Base-by-base conservation (phyloP, 495 filamentous ascomycete species). In the Hypoxylon trugodes region DNA sequence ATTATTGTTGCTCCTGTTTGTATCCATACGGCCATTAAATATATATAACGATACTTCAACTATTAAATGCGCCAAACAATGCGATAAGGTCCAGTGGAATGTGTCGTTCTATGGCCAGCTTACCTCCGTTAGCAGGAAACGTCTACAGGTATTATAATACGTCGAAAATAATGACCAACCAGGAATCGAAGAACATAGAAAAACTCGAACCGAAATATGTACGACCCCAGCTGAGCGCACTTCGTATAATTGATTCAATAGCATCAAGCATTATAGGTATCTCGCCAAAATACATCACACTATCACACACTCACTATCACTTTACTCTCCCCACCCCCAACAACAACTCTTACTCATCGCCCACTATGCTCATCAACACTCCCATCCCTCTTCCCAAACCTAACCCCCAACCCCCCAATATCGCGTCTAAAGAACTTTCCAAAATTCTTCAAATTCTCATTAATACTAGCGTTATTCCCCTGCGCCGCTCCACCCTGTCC, bases 351-450 rank as follows among this genome's bases (percentile, higher is more conserved):
- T 9, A 13, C 40, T 26, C 21, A 32, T 10, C 42, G 16, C 36
- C 43, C 28, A 18, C 35, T 30, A 16, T 55, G 54, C 35, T 63
- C 69, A 35, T 69, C 66, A 40, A 49, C 61, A 26, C 66, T 69
- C 9, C 63, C 70, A 63, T 82, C 80, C 54, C 80, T 70, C 73
- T 79, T 82, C 36, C 76, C 79, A 49, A 95, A 93, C 60, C 90
- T 77, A 7, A 89, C 85, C 7, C 91, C 89, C 74, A 98, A 87
- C 2, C 89, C 88, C 32, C 91, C 90, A 25, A 94, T 84, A 78
- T 98, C 95, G 50, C 94, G 76, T 45, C 89, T 86, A 78, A 98
- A 98, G 77, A 98, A 96, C 76, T 95, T 97, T 2, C 95, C 95
- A 72, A 98, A 89, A 74, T 90, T 96, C 82, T 89, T 92, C 74